Conservation (phyloP, 1,139 yeast genomes). For the Suhomyces choctaworum region DNA sequence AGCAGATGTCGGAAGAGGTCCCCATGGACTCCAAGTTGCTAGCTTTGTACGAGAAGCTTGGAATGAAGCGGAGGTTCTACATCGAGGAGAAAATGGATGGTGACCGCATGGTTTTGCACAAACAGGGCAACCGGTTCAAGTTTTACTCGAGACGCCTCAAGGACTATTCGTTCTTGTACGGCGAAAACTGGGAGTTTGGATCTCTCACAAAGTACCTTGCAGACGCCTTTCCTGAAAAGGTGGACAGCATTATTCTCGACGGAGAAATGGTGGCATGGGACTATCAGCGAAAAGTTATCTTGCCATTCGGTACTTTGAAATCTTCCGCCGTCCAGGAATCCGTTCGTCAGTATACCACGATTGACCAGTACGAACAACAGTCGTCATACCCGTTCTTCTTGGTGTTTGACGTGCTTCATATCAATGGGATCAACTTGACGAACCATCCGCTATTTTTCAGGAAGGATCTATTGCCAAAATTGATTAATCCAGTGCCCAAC, state of each 20-base stretch:
- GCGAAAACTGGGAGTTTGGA: conserved; percentile 58
- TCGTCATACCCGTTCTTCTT: conserved; percentile 61
- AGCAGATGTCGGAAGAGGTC: conserved; percentile 33
- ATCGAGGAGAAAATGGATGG: conserved; percentile 96
- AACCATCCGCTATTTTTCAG: conserved; percentile 56
- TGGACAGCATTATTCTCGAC: conserved; percentile 63
- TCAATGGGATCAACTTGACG: conserved; percentile 66
- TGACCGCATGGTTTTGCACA: conserved; percentile 79
- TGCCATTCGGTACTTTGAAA: conserved; percentile 81
- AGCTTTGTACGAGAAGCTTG: conserved; percentile 16
- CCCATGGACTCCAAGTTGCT: conserved; percentile 26
- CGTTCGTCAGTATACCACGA: conserved; percentile 42
- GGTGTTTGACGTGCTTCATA: conserved; percentile 68
- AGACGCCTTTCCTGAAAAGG: conserved; percentile 43
- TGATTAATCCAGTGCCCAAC: conserved; percentile 51
- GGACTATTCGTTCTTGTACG: conserved; percentile 76
- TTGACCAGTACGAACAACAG: conserved; percentile 39
- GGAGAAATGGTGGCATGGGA: conserved; percentile 97
- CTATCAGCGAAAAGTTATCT: conserved; percentile 51
- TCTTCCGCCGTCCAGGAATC: conserved; percentile 62
- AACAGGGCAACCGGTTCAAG: conserved; percentile 47
- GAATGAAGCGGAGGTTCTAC: conserved; percentile 46
- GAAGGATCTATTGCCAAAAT: conserved; percentile 47
- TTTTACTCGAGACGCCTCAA: conserved; percentile 71
- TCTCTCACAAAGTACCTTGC: conserved; percentile 58